Evolutionary conservation across 2,329 filamentous ascomycete genomes (phyloP).

Genomic region (Rutstroemia sydowiana): DNA sequence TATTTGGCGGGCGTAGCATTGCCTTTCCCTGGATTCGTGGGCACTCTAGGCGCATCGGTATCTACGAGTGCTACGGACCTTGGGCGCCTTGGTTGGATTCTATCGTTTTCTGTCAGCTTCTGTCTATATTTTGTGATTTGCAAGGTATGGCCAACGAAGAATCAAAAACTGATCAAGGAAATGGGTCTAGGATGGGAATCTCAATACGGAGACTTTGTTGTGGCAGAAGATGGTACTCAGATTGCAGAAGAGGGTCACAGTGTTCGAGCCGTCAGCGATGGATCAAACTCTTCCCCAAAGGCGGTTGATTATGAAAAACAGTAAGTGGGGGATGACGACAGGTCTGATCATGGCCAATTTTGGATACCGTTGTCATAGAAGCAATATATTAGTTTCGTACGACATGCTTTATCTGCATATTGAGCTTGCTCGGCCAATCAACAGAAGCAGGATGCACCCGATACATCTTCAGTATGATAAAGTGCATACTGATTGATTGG

Average conservation of each 20-base stretch:
- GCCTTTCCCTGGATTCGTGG: conserved; percentile 32
- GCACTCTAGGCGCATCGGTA: conserved; percentile 29
- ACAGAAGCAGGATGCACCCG: no score
- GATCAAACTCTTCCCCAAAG: not conserved
- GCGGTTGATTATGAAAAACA: not conserved
- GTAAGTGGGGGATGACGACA: not conserved
- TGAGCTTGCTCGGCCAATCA: not conserved
- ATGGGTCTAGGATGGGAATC: conserved; percentile 28
- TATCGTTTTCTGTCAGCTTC: conserved; percentile 30
- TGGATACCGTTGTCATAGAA: not conserved
- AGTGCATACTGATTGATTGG: no score
- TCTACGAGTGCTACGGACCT: conserved; percentile 28
- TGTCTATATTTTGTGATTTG: conserved; percentile 32
- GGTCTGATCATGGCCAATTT: not conserved
- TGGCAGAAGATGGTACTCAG: conserved; percentile 23
- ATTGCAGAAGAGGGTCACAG: conserved; percentile 16
- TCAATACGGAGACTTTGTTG: conserved; percentile 15
- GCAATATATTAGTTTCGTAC: not conserved
- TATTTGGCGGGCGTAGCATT: conserved; percentile 31
- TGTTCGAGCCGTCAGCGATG: conserved; percentile 9
- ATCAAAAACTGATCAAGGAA: conserved; percentile 31
- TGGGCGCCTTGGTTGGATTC: conserved; percentile 31
- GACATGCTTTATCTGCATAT: not conserved
- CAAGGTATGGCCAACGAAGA: conserved; percentile 33
- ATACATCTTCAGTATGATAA: no score